Evolutionary conservation across 495 filamentous ascomycete genomes (phyloP).

Genomic region (Penicillium cataractarum): DNA sequence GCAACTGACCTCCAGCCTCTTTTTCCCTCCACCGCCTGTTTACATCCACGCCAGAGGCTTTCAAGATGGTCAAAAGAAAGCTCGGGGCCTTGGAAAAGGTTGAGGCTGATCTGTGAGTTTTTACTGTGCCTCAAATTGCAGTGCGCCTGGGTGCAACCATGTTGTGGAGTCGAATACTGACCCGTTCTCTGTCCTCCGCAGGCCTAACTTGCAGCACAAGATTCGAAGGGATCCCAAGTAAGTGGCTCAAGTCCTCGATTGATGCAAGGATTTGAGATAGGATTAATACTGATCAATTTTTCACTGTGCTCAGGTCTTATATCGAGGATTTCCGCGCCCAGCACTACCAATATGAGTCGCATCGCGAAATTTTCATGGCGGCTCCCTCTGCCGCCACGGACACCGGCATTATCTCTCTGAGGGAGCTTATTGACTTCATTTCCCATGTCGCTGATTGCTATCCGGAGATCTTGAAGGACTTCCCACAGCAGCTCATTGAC

Average conservation of each 20-base stretch:
- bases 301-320: slow-evolving; percentile 62
- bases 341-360: slow-evolving; percentile 89
- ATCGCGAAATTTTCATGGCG: slow-evolving; percentile 85
- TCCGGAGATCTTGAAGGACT: slow-evolving; percentile 73
- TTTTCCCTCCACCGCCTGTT: slow-evolving; percentile 18
- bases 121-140: slow-evolving; percentile 18
- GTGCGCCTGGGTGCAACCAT: slow-evolving; percentile 22
- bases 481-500: slow-evolving; percentile 78
- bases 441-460: slow-evolving; percentile 94
- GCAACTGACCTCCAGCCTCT: slow-evolving; percentile 25
- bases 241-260: slow-evolving; percentile 27
- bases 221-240: slow-evolving; percentile 80
- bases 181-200: slow-evolving; percentile 34
- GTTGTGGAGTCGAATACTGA: slow-evolving; percentile 24
- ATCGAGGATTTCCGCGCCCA: slow-evolving; percentile 83
- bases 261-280: not conserved
- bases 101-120: slow-evolving; percentile 77
- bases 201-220: slow-evolving; percentile 85
- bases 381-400: slow-evolving; percentile 76
- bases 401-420: slow-evolving; percentile 75
- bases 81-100: slow-evolving; percentile 91
- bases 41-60: slow-evolving; percentile 8
- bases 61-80: slow-evolving; percentile 78
- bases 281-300: slow-evolving; percentile 11
- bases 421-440: slow-evolving; percentile 85